Conservation (phyloP, 2,329 filamentous ascomycete genomes). For the Clonostachys solani region DNA sequence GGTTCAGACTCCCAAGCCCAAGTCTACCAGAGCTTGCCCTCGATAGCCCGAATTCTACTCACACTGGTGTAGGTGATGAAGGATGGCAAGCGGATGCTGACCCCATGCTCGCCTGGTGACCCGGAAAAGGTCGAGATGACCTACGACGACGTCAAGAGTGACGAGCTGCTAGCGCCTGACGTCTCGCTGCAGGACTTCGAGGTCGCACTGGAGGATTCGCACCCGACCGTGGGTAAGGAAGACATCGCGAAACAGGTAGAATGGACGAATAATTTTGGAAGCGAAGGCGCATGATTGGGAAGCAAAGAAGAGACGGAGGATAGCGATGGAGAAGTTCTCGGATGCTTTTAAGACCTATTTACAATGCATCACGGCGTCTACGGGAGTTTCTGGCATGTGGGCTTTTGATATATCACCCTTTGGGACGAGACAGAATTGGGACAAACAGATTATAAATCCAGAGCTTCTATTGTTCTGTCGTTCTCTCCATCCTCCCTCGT, state of each 20-base stretch:
- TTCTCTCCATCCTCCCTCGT: too few species aligned
- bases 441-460: too few species aligned
- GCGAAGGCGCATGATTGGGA: constrained; percentile 61
- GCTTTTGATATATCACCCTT: too few species aligned
- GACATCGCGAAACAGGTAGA: constrained; percentile 82
- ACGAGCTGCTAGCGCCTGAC: constrained; percentile 80
- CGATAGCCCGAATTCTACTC: neutral
- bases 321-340: too few species aligned
- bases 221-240: constrained; percentile 85
- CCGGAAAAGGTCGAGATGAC: constrained; percentile 84
- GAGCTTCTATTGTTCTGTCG: too few species aligned
- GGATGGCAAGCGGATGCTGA: constrained; percentile 65
- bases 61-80: constrained; percentile 54
- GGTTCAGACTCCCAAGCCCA: constrained; percentile 9
- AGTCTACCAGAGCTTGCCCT: too few species aligned
- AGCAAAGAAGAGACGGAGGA: too few species aligned
- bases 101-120: constrained; percentile 92
- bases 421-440: too few species aligned
- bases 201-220: constrained; percentile 80
- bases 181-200: constrained; percentile 89
- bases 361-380: constrained; percentile 20
- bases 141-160: constrained; percentile 82
- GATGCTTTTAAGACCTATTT: too few species aligned
- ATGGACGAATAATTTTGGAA: constrained; percentile 96
- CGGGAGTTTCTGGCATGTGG: constrained; percentile 14